phyloP scores from a whole-genome alignment of 2,329 filamentous ascomycete genomes.

The Raffaelea albimanens region DNA sequence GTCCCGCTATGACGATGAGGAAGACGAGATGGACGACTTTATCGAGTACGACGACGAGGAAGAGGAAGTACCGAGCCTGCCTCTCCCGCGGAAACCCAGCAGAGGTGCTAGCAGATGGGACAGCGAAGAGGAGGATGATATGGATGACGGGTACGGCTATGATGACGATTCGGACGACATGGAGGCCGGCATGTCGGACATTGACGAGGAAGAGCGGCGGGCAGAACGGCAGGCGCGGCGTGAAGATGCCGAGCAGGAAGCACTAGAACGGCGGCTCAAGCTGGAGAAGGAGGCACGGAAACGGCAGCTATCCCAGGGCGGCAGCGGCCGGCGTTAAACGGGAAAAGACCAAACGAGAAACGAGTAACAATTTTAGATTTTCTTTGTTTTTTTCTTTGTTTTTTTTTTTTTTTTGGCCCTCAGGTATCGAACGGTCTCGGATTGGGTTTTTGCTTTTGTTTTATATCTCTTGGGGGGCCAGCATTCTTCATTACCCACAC shows the following conservation, averaged over 20 bases:
- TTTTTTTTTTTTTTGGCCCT: background rate
- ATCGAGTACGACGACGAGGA: constrained; percentile 53
- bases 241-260: constrained; percentile 58
- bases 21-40: constrained; percentile 50
- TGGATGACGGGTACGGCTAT: constrained; percentile 38
- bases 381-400: background rate
- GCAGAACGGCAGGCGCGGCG: constrained; percentile 53
- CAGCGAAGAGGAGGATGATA: constrained; percentile 45
- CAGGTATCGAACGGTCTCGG: too few species aligned
- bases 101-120: background rate
- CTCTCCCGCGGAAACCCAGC: background rate
- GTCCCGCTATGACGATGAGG: constrained; percentile 49
- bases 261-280: constrained; percentile 51
- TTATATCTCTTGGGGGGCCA: too few species aligned
- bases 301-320: constrained; percentile 16
- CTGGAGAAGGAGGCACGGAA: constrained; percentile 51
- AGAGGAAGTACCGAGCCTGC: constrained; percentile 22
- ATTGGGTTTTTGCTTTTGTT: too few species aligned
- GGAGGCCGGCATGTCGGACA: constrained; percentile 66
- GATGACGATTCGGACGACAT: constrained; percentile 61
- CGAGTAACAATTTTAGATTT: constrained; percentile 4
- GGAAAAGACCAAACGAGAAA: too few species aligned
- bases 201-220: constrained; percentile 59
- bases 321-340: too few species aligned
- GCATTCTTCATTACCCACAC: too few species aligned